Base-by-base conservation (phyloP, 208 protist genomes). In the Trypanosoma caninum region DNA sequence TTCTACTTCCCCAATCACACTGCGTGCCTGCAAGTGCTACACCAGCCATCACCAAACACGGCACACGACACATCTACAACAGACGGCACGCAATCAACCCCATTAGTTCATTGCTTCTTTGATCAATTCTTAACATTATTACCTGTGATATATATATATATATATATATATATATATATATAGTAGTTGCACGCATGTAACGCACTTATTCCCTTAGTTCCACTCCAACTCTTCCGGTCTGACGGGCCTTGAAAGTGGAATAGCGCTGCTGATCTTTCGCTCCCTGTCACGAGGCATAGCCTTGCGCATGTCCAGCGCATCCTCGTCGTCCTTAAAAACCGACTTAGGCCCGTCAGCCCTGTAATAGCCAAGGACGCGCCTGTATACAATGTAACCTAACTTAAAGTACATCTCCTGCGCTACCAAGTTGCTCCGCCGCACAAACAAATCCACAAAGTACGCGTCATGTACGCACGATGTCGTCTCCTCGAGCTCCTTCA, bases 401-500 rank as follows among this genome's bases (percentile, higher is more conserved):
- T 95, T 91, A 25, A 91, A 72, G 73, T 99, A 99, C 98, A 99
- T 99, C 46, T 86, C 80, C 57, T 99, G 94, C 0, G 98, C 98
- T 3, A 99, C 87, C 27, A 75, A 76, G 73, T 99, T 99, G 46
- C 96, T 97, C 58, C 89, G 82, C 28, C 98, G 91, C 11, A 99
- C 98, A 72, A 99, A 99, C 0, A 99, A 82, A 72, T 99, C 98
- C 0, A 99, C 97, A 90, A 99, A 99, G 71, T 99, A 99, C 14
- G 93, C 95, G 59, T 98, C 82, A 71, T 99, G 85, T 31, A 93
- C 74, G 23, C 73, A 51, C 37, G 64, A 65, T 14, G 87, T 86
- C 13, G 83, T 91, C n/a, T 93, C 64, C 65, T 98, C 97, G 40
- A 99, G 69, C 35, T 95, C 77, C 46, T 87, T 69, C 97, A 99